Evolutionary conservation across 176 grass and related monocot genomes (phyloP), one percentile per base, ranked within the genome.

Genomic region (Neostapfia colusana): DNA sequence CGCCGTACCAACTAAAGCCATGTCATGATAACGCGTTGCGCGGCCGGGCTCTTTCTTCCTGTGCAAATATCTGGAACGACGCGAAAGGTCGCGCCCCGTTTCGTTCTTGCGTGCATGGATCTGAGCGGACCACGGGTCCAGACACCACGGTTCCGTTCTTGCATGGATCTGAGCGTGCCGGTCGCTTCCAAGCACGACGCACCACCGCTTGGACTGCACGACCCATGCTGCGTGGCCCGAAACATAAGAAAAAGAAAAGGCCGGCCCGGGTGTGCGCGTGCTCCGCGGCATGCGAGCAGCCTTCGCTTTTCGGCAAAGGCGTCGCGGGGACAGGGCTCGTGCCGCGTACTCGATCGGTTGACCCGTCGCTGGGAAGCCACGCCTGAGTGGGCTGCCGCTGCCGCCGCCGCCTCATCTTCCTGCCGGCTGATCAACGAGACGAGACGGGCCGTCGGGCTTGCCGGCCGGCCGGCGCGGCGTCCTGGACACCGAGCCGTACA

Each of bases 311-410:
- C 0, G 72, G 57, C 17, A 70, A 82, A 77, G 57, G 67, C 31
- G 58, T 49, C 16, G 1, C 21, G 27, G 26, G 6, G 5, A 23
- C 67, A 28, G 67, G 25, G 42, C 24, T 45, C 24, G 8, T 16
- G 57, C 57, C 0, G 53, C 53, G 48, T 51, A 23, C n/a, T 86
- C 54, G 43, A 51, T 51, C 17, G 48, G 44, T 81, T 86, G 84
- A 81, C 77, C 34, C 84, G 84, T 81, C 50, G 42, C 61, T 62
- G 69, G 3, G n/a, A 81, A 69, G 84, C 59, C 50, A 25, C 3
- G 6, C 8, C 9, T n/a, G 31, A 31, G 31, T 31, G 31, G 31
- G 31, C 1, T 31, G 31, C 31, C 3, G n/a, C n/a, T n/a, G n/a
- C n/a, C n/a, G n/a, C n/a, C n/a, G n/a, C n/a, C n/a, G n/a, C n/a